Percentiles rank a stretch among this genome's conserved stretches.
phyloP scores from a whole-genome alignment of 148 eudicot genomes.

The Cornus controversa region DNA sequence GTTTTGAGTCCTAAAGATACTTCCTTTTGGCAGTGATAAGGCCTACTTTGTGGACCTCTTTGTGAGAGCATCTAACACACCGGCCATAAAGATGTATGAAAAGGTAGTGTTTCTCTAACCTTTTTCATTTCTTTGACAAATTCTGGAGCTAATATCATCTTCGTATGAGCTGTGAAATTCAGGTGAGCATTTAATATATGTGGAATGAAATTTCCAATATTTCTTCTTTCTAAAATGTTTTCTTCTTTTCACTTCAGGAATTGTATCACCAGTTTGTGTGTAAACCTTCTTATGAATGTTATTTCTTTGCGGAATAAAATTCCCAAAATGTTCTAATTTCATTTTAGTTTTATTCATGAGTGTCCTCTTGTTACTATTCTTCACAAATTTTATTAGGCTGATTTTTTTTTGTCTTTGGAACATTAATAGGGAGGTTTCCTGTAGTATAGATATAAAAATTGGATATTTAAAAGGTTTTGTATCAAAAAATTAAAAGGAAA shows the following conservation, averaged over 20 bases:
- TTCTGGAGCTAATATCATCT: not conserved
- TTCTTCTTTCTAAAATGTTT: not conserved
- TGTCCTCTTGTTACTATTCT: not conserved
- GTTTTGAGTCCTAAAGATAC: not conserved
- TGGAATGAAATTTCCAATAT: not conserved
- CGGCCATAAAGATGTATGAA: constrained; percentile 98
- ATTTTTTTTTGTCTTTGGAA: not conserved
- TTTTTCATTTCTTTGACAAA: not conserved
- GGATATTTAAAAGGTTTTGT: not conserved
- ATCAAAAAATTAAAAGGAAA: not conserved
- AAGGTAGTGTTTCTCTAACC: constrained; percentile 48
- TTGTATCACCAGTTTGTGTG: not conserved
- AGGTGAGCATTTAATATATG: not conserved
- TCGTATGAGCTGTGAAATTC: not conserved
- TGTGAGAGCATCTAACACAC: constrained; percentile 95
- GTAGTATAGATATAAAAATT: not conserved
- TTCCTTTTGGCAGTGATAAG: constrained; percentile 66
- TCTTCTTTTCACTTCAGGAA: not conserved
- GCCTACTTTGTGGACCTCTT: constrained; percentile 94
- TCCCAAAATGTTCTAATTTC: not conserved
- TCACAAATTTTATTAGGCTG: not conserved
- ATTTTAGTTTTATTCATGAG: not conserved
- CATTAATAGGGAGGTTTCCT: not conserved
- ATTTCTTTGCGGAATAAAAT: not conserved
- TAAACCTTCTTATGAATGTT: not conserved